Evolutionary conservation across 257 asterid genomes (phyloP), one percentile per base, ranked within the genome.

Genomic region (Schizonepeta tenuifolia): DNA sequence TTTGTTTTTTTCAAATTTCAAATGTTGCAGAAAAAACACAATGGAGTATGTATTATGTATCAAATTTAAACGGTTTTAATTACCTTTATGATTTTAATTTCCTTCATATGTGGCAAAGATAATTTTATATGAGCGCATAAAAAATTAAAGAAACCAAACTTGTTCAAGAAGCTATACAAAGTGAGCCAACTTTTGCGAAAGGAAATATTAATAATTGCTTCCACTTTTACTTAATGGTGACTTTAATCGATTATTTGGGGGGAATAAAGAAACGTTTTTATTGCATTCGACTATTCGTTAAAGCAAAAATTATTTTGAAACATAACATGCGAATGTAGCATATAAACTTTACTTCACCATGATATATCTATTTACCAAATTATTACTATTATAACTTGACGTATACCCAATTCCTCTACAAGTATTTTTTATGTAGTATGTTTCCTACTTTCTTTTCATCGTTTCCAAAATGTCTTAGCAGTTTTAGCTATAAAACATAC

Each of bases 181-280:
- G 63, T 60, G 70, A 62, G 31, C 24, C 56, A 72, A 62, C 77
- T 72, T 72, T 72, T 38, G 7, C 54, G 31, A 72, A 72, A 72
- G 71, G 46, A 50, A 50, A 61, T 72, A 49, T 62, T 72, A 20
- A 28, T 28, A 28, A 72, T 72, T 50, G 71, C 77, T 22, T 63
- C 65, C 71, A 72, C 77, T 72, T 72, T 72, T n/a, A 59, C 68
- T 49, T 71, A 7, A 71, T 71, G 51, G 36, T 14, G 10, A 13
- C 76, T 71, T 46, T 61, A 33, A 38, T 35, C 53, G 33, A 60
- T 36, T 46, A 35, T 50, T 22, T 20, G 31, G 20, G 20, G 3
- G 4, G 3, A 21, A 2, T 2, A 54, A 21, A 21, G 17, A 4
- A 28, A 0, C 4, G 4, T 3, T 3, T 3, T 31, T 31, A 31